Evolutionary conservation across 495 filamentous ascomycete genomes (phyloP).

Genomic region (Tuber aestivum): DNA sequence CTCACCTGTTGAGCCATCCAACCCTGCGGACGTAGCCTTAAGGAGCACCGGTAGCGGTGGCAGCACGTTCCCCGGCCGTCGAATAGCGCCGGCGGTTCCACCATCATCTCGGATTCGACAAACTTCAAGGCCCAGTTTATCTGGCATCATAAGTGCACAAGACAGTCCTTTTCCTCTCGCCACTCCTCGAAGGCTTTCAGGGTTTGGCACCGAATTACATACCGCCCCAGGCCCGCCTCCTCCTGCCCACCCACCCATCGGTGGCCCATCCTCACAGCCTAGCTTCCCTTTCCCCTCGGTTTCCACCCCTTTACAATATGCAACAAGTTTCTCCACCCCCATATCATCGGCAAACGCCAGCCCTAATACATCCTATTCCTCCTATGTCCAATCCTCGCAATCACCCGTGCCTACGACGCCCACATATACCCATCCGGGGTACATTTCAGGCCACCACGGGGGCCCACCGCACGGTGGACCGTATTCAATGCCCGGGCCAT

Average conservation of each 20-base stretch:
- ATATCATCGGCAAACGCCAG: slow-evolving; percentile 40
- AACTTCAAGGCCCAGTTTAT: slow-evolving; percentile 33
- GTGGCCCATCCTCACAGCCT: slow-evolving; percentile 8
- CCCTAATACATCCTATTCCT: slow-evolving; percentile 39
- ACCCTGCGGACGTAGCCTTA: slow-evolving; percentile 27
- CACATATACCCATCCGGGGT: slow-evolving; percentile 33
- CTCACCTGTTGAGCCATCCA: slow-evolving; percentile 36
- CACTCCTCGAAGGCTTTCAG: slow-evolving; percentile 28
- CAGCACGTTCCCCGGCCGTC: slow-evolving; percentile 26
- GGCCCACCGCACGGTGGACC: slow-evolving; percentile 7
- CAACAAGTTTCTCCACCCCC: slow-evolving; percentile 36
- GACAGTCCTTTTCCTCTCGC: slow-evolving; percentile 34
- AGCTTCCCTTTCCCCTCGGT: slow-evolving; percentile 35
- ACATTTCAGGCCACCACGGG: slow-evolving; percentile 29
- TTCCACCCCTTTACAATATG: slow-evolving; percentile 30
- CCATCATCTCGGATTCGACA: slow-evolving; percentile 31
- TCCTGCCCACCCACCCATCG: slow-evolving; percentile 29
- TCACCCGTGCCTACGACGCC: slow-evolving; percentile 35
- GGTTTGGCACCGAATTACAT: slow-evolving; percentile 28
- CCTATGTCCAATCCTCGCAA: slow-evolving; percentile 35
- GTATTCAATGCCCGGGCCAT: slow-evolving; percentile 17
- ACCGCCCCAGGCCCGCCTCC: slow-evolving; percentile 25
- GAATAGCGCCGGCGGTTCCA: slow-evolving; percentile 36
- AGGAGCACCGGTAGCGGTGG: slow-evolving; percentile 23
- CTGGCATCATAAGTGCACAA: slow-evolving; percentile 37